phyloP scores from a whole-genome alignment of 306 rosid species.

The Cucurbita maxima region DNA sequence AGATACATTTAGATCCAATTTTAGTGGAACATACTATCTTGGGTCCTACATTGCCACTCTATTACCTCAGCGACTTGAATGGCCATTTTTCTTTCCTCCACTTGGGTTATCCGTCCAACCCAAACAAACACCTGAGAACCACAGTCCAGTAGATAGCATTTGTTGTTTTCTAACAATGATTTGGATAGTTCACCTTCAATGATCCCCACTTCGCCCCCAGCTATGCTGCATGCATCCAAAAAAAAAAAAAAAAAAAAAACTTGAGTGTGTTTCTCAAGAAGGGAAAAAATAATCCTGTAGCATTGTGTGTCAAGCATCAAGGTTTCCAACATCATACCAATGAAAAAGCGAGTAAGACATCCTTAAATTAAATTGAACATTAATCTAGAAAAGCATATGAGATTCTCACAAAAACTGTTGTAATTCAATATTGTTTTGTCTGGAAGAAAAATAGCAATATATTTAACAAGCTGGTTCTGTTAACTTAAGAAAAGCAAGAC shows the following conservation, averaged over 20 bases:
- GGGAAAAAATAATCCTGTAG: neutral
- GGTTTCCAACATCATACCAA: too few species aligned
- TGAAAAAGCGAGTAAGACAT: too few species aligned
- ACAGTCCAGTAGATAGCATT: slow-evolving; percentile 81
- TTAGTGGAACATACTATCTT: neutral
- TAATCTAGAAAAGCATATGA: too few species aligned
- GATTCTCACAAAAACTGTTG: too few species aligned
- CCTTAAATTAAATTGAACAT: too few species aligned
- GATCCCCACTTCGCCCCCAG: slow-evolving; percentile 48
- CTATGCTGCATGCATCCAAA: slow-evolving; percentile 16
- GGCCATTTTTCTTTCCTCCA: slow-evolving; percentile 76
- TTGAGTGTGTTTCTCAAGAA: neutral
- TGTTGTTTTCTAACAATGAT: slow-evolving; percentile 57
- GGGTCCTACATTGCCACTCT: neutral
- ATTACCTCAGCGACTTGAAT: slow-evolving; percentile 72
- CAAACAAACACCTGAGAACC: slow-evolving; percentile 77
- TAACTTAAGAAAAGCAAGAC: too few species aligned
- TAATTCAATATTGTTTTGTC: too few species aligned
- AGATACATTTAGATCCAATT: slow-evolving; percentile 8
- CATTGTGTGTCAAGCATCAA: too few species aligned
- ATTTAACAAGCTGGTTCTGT: too few species aligned
- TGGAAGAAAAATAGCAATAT: too few species aligned
- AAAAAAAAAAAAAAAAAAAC: neutral
- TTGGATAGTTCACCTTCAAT: slow-evolving; percentile 52
- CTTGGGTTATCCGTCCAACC: slow-evolving; percentile 77